Evolutionary conservation across 2,329 filamentous ascomycete genomes (phyloP).

Genomic region (Fusarium hostae): DNA sequence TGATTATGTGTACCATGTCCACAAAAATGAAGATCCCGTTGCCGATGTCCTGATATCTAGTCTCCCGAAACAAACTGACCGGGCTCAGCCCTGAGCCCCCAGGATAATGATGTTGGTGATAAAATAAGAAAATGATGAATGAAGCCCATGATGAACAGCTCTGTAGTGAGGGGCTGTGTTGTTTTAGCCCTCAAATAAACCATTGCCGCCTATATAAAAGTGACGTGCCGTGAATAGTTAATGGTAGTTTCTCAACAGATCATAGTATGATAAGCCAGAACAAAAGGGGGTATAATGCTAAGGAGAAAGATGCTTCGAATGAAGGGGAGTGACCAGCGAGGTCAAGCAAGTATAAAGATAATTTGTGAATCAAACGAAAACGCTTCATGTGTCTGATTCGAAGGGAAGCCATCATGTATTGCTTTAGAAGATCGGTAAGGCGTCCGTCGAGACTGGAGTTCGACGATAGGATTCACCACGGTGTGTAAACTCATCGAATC

Average conservation of each 20-base stretch:
- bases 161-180: background rate
- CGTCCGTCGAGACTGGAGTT: constrained; percentile 28
- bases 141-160: constrained; percentile 6
- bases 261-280: constrained; percentile 19
- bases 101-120: background rate
- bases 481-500: constrained; percentile 9
- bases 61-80: background rate
- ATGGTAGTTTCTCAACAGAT: background rate
- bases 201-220: background rate
- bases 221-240: background rate
- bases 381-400: background rate
- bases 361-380: constrained; percentile 6
- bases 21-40: background rate
- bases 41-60: constrained; percentile 22
- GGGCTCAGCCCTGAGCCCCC: background rate
- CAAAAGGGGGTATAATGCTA: constrained; percentile 33
- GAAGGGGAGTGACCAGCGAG: constrained; percentile 7
- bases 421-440: constrained; percentile 29
- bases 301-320: constrained; percentile 1
- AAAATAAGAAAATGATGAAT: background rate
- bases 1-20: constrained; percentile 11
- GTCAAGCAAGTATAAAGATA: constrained; percentile 5
- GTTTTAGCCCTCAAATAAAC: background rate
- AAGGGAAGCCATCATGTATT: background rate
- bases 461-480: constrained; percentile 30